phyloP scores from a whole-genome alignment of 805 yeast genomes.

The Candida germanica region DNA sequence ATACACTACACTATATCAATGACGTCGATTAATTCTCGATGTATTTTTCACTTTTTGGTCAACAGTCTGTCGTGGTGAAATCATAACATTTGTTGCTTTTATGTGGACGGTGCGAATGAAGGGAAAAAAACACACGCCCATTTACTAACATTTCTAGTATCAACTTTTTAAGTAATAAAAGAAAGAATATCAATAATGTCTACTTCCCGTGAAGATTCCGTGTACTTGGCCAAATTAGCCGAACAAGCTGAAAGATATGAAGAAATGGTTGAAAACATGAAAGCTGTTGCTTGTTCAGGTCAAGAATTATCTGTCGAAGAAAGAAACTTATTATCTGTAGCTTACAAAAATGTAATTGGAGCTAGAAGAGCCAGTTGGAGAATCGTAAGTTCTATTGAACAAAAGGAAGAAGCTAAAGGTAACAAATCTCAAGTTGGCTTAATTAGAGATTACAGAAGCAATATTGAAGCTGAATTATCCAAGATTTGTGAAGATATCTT shows the following conservation, averaged over 20 bases:
- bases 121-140: too few relatives aligned
- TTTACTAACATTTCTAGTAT: neutral
- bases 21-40: too few relatives aligned
- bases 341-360: slow-evolving; percentile 97
- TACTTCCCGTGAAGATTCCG: slow-evolving; percentile 94
- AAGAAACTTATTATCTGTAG: slow-evolving; percentile 94
- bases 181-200: slow-evolving; percentile 49
- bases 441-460: slow-evolving; percentile 91
- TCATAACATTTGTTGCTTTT: too few relatives aligned
- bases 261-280: slow-evolving; percentile 99
- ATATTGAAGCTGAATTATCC: slow-evolving; percentile 89
- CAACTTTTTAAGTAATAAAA: neutral
- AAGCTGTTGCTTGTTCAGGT: slow-evolving; percentile 93
- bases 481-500: slow-evolving; percentile 93
- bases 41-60: too few relatives aligned
- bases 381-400: slow-evolving; percentile 96
- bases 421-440: slow-evolving; percentile 84
- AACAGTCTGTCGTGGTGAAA: too few relatives aligned
- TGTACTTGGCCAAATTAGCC: slow-evolving; percentile 95
- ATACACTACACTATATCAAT: too few relatives aligned
- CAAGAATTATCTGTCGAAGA: slow-evolving; percentile 96
- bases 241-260: slow-evolving; percentile 99
- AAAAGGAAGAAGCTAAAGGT: slow-evolving; percentile 96
- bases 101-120: too few relatives aligned
- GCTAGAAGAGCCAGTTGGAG: slow-evolving; percentile 99